These are phyloP conservation scores for Cyberlindnera sargentensis DNA, from an alignment of 805 yeast genomes.

Conservation along the genomic window DNA sequence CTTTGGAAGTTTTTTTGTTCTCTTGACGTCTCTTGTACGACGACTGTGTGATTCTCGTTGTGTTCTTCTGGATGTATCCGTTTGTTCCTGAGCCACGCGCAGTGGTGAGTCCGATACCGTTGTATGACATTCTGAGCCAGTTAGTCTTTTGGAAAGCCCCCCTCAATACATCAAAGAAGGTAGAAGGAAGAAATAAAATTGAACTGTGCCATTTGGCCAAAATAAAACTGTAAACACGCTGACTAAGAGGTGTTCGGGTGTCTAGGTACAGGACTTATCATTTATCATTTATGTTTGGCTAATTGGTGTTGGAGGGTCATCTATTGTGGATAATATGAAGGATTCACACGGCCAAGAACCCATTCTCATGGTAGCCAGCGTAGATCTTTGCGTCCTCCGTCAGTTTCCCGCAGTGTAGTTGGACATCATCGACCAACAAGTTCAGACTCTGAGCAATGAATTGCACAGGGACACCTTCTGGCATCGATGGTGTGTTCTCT, in stretches of 20 bases:
- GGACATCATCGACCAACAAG: slow-evolving; percentile 41
- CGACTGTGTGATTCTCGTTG: slow-evolving; percentile 26
- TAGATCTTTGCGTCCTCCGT: slow-evolving; percentile 65
- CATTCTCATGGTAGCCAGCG: slow-evolving; percentile 61
- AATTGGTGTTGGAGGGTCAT: too few relatives aligned
- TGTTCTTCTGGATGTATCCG: slow-evolving; percentile 48
- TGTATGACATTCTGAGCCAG: slow-evolving; percentile 38
- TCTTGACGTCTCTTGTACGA: slow-evolving; percentile 32
- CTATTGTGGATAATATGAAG: not conserved
- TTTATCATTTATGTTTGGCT: too few relatives aligned
- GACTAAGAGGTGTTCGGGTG: too few relatives aligned
- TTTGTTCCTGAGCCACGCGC: slow-evolving; percentile 61
- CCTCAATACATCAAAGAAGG: too few relatives aligned
- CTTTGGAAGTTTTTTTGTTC: slow-evolving; percentile 8
- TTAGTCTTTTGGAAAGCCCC: too few relatives aligned
- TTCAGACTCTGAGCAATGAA: slow-evolving; percentile 52
- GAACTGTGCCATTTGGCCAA: too few relatives aligned
- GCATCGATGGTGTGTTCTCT: slow-evolving; percentile 49
- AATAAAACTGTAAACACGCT: too few relatives aligned
- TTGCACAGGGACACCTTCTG: slow-evolving; percentile 69
- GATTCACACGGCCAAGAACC: slow-evolving; percentile 43
- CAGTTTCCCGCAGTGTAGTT: slow-evolving; percentile 43
- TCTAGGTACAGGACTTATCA: too few relatives aligned
- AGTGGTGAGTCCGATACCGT: slow-evolving; percentile 49
- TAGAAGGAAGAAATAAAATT: too few relatives aligned